phyloP scores from a whole-genome alignment of 2,329 filamentous ascomycete genomes.

The Aspergillus sp. region DNA sequence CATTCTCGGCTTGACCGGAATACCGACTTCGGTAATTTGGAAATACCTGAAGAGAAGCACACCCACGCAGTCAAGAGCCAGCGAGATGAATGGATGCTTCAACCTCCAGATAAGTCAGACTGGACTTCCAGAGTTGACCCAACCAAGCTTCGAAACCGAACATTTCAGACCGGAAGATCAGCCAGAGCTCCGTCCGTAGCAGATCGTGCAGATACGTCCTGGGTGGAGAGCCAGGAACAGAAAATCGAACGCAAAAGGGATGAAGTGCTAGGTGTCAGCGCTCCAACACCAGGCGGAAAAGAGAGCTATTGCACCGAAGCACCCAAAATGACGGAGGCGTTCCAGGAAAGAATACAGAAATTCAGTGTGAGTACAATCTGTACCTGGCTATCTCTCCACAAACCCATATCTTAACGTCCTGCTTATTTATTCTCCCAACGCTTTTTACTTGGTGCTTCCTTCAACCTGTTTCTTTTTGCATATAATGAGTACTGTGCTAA shows the following conservation, averaged over 20 bases:
- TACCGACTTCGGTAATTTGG: background rate
- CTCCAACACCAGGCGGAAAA: conserved; percentile 11
- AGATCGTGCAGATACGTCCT: conserved; percentile 49
- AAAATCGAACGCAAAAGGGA: conserved; percentile 73
- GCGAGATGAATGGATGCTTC: conserved; percentile 80
- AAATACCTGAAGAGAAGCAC: background rate
- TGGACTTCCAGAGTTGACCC: conserved; percentile 63
- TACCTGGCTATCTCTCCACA: too few species aligned
- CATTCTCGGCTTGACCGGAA: background rate
- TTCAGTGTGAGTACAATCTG: conserved; percentile 45
- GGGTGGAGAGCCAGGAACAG: conserved; percentile 87
- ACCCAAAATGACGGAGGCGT: conserved; percentile 34
- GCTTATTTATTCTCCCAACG: too few species aligned
- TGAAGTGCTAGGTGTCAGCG: conserved; percentile 66
- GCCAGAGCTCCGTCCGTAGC: conserved; percentile 36
- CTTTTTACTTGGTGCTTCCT: too few species aligned
- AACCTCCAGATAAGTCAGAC: conserved; percentile 52
- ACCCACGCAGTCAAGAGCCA: conserved; percentile 34
- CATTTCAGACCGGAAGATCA: conserved; percentile 66
- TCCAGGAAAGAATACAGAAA: conserved; percentile 43
- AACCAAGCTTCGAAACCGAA: conserved; percentile 70
- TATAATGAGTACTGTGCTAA: background rate
- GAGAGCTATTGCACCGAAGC: background rate
- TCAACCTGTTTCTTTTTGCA: too few species aligned
- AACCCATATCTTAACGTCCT: background rate